A percentile compares a stretch with the other conserved stretches of the same genome.
Evolutionary conservation across 495 filamentous ascomycete genomes (phyloP).

Genomic region (Podospora fimiseda): DNA sequence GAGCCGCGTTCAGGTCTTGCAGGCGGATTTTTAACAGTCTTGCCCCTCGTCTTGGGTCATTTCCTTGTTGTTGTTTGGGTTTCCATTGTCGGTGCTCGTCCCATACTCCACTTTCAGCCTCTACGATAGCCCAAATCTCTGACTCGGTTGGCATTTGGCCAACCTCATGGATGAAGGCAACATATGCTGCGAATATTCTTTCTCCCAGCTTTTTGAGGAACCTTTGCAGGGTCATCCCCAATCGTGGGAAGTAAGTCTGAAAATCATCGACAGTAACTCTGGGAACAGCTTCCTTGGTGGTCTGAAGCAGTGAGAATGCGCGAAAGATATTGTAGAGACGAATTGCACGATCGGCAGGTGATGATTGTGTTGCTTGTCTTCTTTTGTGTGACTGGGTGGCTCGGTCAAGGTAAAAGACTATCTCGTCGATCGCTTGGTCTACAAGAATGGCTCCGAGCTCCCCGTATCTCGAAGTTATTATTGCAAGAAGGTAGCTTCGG

Average conservation of each 20-base stretch:
- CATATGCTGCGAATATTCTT: constrained; percentile 3
- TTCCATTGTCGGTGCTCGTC: not conserved
- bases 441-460: constrained; percentile 2
- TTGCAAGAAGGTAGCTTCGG: not conserved
- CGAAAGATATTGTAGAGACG: constrained; percentile 6
- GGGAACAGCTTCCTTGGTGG: constrained; percentile 4
- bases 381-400: constrained; percentile 11
- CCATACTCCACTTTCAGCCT: constrained; percentile 1
- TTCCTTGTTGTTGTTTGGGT: not conserved
- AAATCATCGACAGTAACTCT: constrained; percentile 5
- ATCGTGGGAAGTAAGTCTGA: constrained; percentile 4
- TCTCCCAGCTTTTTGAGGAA: constrained; percentile 4
- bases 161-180: not conserved
- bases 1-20: not conserved
- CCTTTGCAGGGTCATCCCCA: constrained; percentile 15
- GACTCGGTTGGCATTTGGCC: not conserved
- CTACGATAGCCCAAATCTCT: not conserved
- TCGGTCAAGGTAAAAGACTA: constrained; percentile 15
- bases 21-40: constrained; percentile 1
- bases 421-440: constrained; percentile 8
- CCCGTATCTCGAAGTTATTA: not conserved
- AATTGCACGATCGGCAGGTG: not conserved
- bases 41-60: constrained; percentile 3
- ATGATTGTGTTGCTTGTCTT: not conserved
- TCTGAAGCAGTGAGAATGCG: constrained; percentile 15